Evolutionary conservation across 768 basidiomycete genomes (phyloP).

Genomic region (Bullera alba): DNA sequence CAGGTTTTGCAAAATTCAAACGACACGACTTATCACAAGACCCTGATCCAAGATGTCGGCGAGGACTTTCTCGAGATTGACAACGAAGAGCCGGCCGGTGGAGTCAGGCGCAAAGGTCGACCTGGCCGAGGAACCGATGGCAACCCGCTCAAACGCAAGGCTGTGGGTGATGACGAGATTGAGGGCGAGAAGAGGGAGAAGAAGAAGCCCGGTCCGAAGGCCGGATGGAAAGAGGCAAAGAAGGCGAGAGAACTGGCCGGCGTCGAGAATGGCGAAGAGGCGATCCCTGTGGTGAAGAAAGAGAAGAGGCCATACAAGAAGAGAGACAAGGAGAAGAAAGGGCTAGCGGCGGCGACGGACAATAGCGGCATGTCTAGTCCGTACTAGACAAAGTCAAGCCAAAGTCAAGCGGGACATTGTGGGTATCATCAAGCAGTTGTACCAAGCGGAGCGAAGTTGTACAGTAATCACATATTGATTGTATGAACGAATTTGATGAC

Average conservation of each 20-base stretch:
- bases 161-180: neutral
- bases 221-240: slow-evolving; percentile 25
- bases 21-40: slow-evolving; percentile 16
- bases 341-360: neutral
- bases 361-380: too few relatives aligned
- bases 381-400: too few relatives aligned
- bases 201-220: slow-evolving; percentile 30
- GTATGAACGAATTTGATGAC: too few relatives aligned
- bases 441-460: neutral
- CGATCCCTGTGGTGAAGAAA: neutral
- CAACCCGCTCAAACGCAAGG: slow-evolving; percentile 1
- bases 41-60: slow-evolving; percentile 24
- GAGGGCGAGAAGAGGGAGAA: slow-evolving; percentile 8
- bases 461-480: neutral
- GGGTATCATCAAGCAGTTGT: neutral
- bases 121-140: slow-evolving; percentile 3
- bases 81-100: slow-evolving; percentile 8
- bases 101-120: slow-evolving; percentile 9
- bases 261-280: neutral
- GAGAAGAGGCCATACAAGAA: slow-evolving; percentile 8
- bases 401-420: neutral
- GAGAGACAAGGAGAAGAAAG: slow-evolving; percentile 3
- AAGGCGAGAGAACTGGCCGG: neutral
- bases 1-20: slow-evolving; percentile 11
- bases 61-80: slow-evolving; percentile 24